Conservation (phyloP, 75 land plant species). For the Pinus albicaulis region DNA sequence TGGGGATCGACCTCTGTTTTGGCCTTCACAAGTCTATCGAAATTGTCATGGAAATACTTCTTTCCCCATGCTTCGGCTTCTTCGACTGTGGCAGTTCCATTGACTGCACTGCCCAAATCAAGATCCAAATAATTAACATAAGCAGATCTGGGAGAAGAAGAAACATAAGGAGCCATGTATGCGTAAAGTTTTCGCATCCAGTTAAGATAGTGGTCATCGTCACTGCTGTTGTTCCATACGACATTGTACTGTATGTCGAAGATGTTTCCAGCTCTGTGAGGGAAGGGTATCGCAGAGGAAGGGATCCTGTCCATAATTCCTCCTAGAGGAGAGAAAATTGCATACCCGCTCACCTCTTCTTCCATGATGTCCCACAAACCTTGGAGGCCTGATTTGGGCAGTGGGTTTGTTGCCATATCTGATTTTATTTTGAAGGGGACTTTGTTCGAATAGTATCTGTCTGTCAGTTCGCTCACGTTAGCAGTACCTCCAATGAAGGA, state of each 20-base stretch:
- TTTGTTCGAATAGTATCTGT: not conserved
- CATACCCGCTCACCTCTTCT: not conserved
- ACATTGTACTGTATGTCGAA: conserved; percentile 11
- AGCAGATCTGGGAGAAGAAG: conserved; percentile 6
- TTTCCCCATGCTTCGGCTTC: conserved; percentile 8
- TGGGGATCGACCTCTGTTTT: conserved; percentile 29
- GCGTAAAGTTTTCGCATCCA: conserved; percentile 17
- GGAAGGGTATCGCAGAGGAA: conserved; percentile 7
- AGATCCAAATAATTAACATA: conserved; percentile 18
- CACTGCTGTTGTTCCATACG: not conserved
- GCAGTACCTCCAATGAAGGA: too few relatives aligned
- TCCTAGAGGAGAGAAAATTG: conserved; percentile 12
- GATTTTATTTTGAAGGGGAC: not conserved
- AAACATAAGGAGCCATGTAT: conserved; percentile 18
- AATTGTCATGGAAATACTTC: conserved; percentile 27
- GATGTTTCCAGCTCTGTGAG: conserved; percentile 2
- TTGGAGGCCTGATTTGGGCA: not conserved
- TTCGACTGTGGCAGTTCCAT: not conserved
- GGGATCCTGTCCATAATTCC: conserved; percentile 4
- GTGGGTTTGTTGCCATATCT: not conserved
- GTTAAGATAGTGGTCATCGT: not conserved
- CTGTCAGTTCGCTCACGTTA: too few relatives aligned
- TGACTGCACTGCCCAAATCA: not conserved
- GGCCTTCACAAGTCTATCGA: conserved; percentile 20
- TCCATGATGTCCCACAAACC: conserved; percentile 4